These are phyloP conservation scores for Erigeron philadelphicus DNA, from an alignment of 140 eudicot genomes.

Conservation along the genomic window DNA sequence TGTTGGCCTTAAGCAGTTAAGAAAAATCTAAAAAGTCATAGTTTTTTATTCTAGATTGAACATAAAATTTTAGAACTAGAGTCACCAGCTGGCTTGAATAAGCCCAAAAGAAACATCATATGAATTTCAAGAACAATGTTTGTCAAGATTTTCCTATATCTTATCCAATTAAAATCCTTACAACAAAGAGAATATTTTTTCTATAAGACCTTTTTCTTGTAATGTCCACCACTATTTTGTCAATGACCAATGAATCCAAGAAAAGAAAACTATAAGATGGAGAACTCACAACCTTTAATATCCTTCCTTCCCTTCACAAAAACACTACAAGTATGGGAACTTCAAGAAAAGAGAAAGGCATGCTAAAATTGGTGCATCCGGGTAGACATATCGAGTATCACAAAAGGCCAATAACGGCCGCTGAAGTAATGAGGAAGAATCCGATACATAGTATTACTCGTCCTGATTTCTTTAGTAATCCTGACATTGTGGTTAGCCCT, in stretches of 20 bases:
- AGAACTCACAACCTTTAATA: neutral
- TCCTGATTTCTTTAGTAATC: constrained; percentile 53
- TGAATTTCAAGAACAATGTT: constrained; percentile 10
- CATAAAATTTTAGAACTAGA: constrained; percentile 16
- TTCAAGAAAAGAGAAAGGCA: constrained; percentile 37
- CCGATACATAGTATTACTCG: constrained; percentile 59
- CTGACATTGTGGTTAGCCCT: constrained; percentile 48
- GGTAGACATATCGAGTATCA: constrained; percentile 46
- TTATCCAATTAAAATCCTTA: constrained; percentile 26
- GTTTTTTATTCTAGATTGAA: constrained; percentile 13
- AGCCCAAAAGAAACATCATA: constrained; percentile 7
- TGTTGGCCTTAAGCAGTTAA: neutral
- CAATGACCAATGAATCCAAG: constrained; percentile 17
- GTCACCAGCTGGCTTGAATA: constrained; percentile 18
- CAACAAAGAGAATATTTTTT: constrained; percentile 29
- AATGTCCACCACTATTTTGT: constrained; percentile 25
- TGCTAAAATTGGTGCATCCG: constrained; percentile 60
- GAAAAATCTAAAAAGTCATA: constrained; percentile 2
- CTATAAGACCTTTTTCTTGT: constrained; percentile 20
- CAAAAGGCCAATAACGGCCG: constrained; percentile 38
- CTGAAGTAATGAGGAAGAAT: constrained; percentile 54
- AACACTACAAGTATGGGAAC: constrained; percentile 34
- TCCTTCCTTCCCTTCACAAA: constrained; percentile 31
- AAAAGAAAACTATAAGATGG: constrained; percentile 29
- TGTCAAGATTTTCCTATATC: neutral